A percentile compares a stretch with the other conserved stretches of the same genome.
These are phyloP conservation scores for Elongisporangium undulatum DNA, from an alignment of 352 stramenopile genomes.

Conservation along the genomic window DNA sequence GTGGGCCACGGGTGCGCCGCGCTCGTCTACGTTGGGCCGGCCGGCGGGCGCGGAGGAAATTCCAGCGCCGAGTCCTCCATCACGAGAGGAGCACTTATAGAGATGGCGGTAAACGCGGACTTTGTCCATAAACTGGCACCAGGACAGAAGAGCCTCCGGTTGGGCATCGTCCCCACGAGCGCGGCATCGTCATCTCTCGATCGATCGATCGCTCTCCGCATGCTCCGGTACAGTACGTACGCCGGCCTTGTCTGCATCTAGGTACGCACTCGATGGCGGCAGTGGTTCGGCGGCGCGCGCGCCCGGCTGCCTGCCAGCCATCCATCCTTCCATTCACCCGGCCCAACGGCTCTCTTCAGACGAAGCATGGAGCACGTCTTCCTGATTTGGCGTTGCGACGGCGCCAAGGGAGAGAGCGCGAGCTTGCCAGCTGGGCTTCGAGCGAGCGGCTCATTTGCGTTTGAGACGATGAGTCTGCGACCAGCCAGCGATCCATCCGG, in stretches of 20 bases:
- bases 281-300: not conserved
- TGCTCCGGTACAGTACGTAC: not conserved
- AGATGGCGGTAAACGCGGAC: not conserved
- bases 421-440: not conserved
- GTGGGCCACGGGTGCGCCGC: not conserved
- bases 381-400: not conserved
- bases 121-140: not conserved
- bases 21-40: not conserved
- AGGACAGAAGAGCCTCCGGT: not conserved
- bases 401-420: not conserved
- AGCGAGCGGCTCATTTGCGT: not conserved
- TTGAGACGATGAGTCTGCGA: not conserved
- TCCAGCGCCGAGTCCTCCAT: not conserved
- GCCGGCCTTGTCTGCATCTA: not conserved
- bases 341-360: not conserved
- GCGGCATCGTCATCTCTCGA: not conserved
- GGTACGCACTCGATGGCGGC: not conserved
- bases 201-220: not conserved
- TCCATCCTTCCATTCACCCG: not conserved
- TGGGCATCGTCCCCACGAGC: not conserved
- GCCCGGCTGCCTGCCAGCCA: not conserved
- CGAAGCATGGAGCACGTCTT: not conserved
- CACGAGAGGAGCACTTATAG: not conserved
- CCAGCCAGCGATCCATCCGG: not conserved
- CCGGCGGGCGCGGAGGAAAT: not conserved